phyloP scores from a whole-genome alignment of 169 alveolate species.

The Babesia divergens region DNA sequence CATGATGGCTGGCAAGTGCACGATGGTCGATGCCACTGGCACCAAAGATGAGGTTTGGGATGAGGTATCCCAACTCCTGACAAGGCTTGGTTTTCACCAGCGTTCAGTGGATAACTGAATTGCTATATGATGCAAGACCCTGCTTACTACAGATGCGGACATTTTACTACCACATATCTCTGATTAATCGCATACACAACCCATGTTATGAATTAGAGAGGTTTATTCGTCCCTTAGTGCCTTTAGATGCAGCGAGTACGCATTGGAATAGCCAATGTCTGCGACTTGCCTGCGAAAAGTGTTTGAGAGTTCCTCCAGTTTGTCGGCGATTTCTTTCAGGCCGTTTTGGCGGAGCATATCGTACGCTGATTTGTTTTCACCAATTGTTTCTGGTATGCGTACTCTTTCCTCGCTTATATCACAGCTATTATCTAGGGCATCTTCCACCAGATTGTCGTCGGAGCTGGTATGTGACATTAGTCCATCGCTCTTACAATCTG shows the following conservation, averaged over 20 bases:
- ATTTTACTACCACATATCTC: background rate
- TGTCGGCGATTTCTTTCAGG: slow-evolving; percentile 36
- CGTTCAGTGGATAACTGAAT: no score
- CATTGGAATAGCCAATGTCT: slow-evolving; percentile 59
- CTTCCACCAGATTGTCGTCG: background rate
- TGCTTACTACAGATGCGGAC: no score
- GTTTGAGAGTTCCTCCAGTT: slow-evolving; percentile 31
- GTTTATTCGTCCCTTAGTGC: slow-evolving; percentile 54
- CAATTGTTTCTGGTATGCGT: background rate
- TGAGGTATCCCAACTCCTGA: slow-evolving; percentile 1
- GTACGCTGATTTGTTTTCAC: background rate
- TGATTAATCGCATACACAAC: background rate
- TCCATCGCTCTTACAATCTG: slow-evolving; percentile 21
- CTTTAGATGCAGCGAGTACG: slow-evolving; percentile 53
- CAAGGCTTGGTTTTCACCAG: slow-evolving; percentile 33
- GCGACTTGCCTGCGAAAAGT: slow-evolving; percentile 34
- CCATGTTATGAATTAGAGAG: no score
- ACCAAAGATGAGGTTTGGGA: slow-evolving; percentile 80
- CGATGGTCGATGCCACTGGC: slow-evolving; percentile 73
- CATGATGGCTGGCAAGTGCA: slow-evolving; percentile 77
- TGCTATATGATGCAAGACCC: no score
- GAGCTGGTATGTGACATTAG: slow-evolving; percentile 12
- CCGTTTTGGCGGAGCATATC: slow-evolving; percentile 9
- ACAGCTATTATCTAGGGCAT: background rate
- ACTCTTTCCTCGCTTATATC: background rate